Conservation (phyloP, 805 yeast species). For the Sungouiozyma intestinalis region DNA sequence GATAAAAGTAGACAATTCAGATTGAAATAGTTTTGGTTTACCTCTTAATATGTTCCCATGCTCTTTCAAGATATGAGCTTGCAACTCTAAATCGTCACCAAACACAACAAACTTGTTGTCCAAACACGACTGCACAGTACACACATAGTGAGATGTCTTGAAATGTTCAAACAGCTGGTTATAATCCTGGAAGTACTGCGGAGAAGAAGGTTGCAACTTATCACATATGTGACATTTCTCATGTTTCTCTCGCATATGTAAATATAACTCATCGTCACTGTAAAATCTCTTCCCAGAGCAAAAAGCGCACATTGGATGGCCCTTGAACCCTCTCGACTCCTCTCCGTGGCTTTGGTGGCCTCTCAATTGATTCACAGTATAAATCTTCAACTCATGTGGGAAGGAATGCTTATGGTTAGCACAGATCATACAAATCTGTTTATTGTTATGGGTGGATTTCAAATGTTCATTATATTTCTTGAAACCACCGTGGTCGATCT, state of each 20-base stretch:
- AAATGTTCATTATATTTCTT: slow-evolving; percentile 57
- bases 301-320: slow-evolving; percentile 83
- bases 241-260: slow-evolving; percentile 75
- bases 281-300: slow-evolving; percentile 70
- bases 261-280: slow-evolving; percentile 74
- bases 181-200: slow-evolving; percentile 71
- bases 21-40: slow-evolving; percentile 35
- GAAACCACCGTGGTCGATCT: slow-evolving; percentile 35
- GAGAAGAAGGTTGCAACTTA: slow-evolving; percentile 45
- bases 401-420: slow-evolving; percentile 68
- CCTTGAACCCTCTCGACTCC: slow-evolving; percentile 40
- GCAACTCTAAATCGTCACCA: slow-evolving; percentile 71
- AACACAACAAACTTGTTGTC: slow-evolving; percentile 91
- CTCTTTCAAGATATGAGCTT: slow-evolving; percentile 77
- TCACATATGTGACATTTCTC: slow-evolving; percentile 90
- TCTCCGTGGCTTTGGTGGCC: slow-evolving; percentile 71
- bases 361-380: slow-evolving; percentile 49
- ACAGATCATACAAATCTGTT: slow-evolving; percentile 65
- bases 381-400: slow-evolving; percentile 55
- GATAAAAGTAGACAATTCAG: slow-evolving; percentile 54
- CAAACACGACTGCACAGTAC: slow-evolving; percentile 66
- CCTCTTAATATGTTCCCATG: slow-evolving; percentile 37
- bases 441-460: slow-evolving; percentile 45
- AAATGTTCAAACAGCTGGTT: slow-evolving; percentile 70
- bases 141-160: slow-evolving; percentile 58